A percentile compares a stretch with the other conserved stretches of the same genome.
Evolutionary conservation across 768 basidiomycete genomes (phyloP).

Genomic region (Kwoniella sp.): DNA sequence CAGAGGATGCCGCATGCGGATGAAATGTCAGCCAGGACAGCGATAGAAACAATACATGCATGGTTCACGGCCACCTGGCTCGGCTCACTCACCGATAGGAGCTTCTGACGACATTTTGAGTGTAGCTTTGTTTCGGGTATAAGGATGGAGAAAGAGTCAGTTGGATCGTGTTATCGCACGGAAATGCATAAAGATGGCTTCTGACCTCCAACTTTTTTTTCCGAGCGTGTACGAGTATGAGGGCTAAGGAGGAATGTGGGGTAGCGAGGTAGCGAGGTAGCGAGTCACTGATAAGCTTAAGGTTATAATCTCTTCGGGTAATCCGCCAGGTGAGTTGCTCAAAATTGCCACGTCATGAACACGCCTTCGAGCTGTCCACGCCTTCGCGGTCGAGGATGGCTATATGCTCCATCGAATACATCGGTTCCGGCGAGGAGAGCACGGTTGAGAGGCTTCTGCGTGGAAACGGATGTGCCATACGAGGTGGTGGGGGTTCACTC

Average conservation of each 20-base stretch:
- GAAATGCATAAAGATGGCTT: neutral
- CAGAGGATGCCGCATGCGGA: too few species aligned
- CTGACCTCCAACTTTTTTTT: neutral
- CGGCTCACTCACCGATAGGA: conserved; percentile 20
- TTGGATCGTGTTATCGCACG: neutral
- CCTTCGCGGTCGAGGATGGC: too few species aligned
- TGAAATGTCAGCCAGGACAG: too few species aligned
- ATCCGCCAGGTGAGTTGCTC: too few species aligned
- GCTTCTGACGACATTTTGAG: conserved; percentile 23
- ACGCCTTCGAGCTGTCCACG: too few species aligned
- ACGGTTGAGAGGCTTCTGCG: too few species aligned
- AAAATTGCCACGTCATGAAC: neutral
- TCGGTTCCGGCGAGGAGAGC: too few species aligned
- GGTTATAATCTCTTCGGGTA: too few species aligned
- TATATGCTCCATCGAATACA: too few species aligned
- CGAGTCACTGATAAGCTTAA: neutral
- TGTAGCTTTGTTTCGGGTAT: neutral
- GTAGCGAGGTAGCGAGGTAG: neutral
- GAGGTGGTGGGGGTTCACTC: too few species aligned
- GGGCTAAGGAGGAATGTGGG: neutral
- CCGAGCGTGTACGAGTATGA: neutral
- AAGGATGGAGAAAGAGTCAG: neutral
- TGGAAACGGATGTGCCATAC: too few species aligned
- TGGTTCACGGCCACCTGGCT: neutral
- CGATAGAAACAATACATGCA: neutral